Evolutionary conservation across 306 rosid genomes (phyloP).

Genomic region (Alnus glutinosa): DNA sequence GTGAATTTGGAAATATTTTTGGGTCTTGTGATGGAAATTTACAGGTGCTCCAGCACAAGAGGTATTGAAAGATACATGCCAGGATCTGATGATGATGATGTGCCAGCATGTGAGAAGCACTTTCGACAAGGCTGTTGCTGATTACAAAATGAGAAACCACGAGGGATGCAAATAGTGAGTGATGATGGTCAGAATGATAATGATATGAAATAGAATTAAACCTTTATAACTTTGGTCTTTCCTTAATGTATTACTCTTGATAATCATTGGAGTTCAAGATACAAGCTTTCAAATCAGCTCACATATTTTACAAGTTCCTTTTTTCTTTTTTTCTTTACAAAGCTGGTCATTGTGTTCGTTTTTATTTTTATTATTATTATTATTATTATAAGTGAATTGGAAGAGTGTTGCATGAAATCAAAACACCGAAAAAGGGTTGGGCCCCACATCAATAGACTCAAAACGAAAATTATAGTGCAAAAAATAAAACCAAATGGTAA

Average conservation of each 20-base stretch:
- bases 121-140: constrained; percentile 61
- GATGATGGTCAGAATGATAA: constrained; percentile 28
- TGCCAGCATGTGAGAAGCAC: constrained; percentile 73
- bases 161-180: background rate
- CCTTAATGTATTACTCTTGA: background rate
- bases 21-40: constrained; percentile 13
- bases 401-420: no score
- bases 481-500: no score
- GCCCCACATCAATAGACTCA: no score
- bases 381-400: no score
- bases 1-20: background rate
- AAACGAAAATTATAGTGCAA: no score
- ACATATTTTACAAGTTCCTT: background rate
- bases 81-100: constrained; percentile 72
- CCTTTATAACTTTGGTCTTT: background rate
- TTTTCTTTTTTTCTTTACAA: background rate
- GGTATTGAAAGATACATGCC: constrained; percentile 69
- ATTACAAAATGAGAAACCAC: constrained; percentile 41
- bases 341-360: background rate
- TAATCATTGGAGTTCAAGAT: background rate
- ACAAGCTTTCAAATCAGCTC: background rate
- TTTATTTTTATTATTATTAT: no score
- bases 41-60: constrained; percentile 75
- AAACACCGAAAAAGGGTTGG: no score
- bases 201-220: background rate